Base-by-base conservation (phyloP, 2,329 filamentous ascomycete species). In the Ophiostoma ulmi region DNA sequence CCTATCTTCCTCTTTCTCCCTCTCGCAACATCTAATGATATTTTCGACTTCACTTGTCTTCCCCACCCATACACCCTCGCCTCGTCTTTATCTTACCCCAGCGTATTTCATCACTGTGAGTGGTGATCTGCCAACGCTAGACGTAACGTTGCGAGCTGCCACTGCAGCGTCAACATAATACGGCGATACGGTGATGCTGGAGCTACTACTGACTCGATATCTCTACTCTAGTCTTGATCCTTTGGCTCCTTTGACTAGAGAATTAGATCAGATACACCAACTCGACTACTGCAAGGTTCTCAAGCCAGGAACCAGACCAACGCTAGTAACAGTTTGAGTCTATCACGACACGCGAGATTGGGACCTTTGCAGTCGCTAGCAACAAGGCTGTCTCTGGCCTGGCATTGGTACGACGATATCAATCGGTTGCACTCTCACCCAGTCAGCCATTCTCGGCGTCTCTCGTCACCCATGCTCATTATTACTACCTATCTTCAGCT, bases 291-390 rank as follows among this genome's bases (percentile, higher is more conserved):
- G 52, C 61, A 64, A 64, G 61, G 14, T 64, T 35, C 31, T 20
- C 61, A 39, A 66, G 63, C 63, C 65, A 67, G 65, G 65, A 67
- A n/a, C 64, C 35, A 64, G 17, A 64, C 17, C 26, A 38, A 71
- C 70, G 67, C 70, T 69, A 71, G 70, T 22, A 55, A 58, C 26
- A 8, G 70, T 65, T 22, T 22, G 61, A 35, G 38, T 22, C 52
- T 11, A 58, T 58, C 52, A 26, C n/a, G n/a, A 58, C 52, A 58
- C 52, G 22, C 52, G 52, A 26, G 52, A 58, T 58, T 58, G 22
- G n/a, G n/a, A 58, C 52, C 22, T 26, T 26, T n/a, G 44, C 52
- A 58, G n/a, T 58, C 52, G 52, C 44, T 20, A 17, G 14, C 14
- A 20, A 48, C 52, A 58, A 58, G 52, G 52, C 52, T 58, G n/a